Percentiles rank a stretch among this genome's conserved stretches.
These are phyloP conservation scores for Debaryomyces maramus DNA, from an alignment of 805 yeast species.

Conservation along the genomic window DNA sequence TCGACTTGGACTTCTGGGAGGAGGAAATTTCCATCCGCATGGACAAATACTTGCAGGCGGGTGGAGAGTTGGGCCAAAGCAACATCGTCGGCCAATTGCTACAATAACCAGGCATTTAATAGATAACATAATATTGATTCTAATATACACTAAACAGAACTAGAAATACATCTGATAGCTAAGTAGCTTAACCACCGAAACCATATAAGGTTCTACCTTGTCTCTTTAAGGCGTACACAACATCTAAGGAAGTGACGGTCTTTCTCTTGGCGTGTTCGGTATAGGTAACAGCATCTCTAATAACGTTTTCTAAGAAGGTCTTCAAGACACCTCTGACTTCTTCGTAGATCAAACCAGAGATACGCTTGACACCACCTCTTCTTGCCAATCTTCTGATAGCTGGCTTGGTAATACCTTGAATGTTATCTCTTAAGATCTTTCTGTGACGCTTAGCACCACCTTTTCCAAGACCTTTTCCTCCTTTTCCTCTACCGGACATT, in stretches of 20 bases:
- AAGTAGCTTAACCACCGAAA: constrained; percentile 88
- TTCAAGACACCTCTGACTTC: constrained; percentile 97
- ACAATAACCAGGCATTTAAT: background rate
- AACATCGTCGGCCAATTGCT: constrained; percentile 4
- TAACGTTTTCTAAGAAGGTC: constrained; percentile 93
- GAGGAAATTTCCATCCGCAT: constrained; percentile 19
- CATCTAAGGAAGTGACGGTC: constrained; percentile 98
- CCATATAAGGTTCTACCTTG: constrained; percentile 99
- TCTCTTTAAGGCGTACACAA: constrained; percentile 98
- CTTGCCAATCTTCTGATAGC: constrained; percentile 99
- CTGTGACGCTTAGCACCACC: constrained; percentile 99
- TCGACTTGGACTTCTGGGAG: constrained; percentile 28
- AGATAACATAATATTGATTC: constrained; percentile 15
- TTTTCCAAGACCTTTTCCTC: constrained; percentile 99
- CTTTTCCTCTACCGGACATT: constrained; percentile 99
- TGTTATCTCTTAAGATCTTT: constrained; percentile 98
- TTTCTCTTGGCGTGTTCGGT: constrained; percentile 99
- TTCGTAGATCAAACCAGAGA: constrained; percentile 97
- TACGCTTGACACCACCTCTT: constrained; percentile 99
- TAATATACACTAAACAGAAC: constrained; percentile 27
- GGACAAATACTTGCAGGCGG: constrained; percentile 18
- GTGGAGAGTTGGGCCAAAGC: constrained; percentile 21
- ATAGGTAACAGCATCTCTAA: constrained; percentile 99
- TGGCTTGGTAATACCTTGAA: constrained; percentile 99
- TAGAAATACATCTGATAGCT: constrained; percentile 11